These are phyloP conservation scores for Globisporangium lucens DNA, from an alignment of 352 stramenopile species.

Conservation along the genomic window DNA sequence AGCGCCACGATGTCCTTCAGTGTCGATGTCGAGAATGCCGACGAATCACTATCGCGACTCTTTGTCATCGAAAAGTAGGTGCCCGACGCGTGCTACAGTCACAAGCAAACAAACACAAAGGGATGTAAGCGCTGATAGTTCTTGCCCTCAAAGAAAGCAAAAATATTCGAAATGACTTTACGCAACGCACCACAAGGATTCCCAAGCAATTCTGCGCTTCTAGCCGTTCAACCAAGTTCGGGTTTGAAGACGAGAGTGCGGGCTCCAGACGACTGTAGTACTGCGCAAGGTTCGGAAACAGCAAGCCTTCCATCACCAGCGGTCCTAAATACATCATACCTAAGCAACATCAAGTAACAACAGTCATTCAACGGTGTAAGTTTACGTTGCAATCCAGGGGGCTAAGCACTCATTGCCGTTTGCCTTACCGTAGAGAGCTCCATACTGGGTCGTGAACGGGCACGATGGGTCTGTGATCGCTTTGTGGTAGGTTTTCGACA, in stretches of 20 bases:
- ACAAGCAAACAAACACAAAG: conserved; percentile 3
- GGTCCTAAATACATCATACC: conserved; percentile 89
- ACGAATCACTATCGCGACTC: conserved; percentile 25
- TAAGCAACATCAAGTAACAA: conserved; percentile 11
- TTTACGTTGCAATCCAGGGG: not conserved
- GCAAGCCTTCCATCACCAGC: conserved; percentile 90
- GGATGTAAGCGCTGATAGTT: not conserved
- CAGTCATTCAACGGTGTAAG: not conserved
- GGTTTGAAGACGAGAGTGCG: conserved; percentile 68
- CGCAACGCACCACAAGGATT: conserved; percentile 75
- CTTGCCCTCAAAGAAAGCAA: not conserved
- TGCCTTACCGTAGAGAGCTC: conserved; percentile 83
- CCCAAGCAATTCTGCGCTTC: conserved; percentile 85
- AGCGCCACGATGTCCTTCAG: conserved; percentile 53
- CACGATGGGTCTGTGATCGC: conserved; percentile 74
- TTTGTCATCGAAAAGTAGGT: conserved; percentile 79
- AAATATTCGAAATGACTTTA: not conserved
- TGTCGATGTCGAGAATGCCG: conserved; percentile 28
- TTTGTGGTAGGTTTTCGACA: conserved; percentile 90
- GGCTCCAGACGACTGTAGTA: conserved; percentile 88
- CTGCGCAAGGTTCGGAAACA: conserved; percentile 84
- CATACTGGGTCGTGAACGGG: conserved; percentile 89
- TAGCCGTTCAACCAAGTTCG: conserved; percentile 75
- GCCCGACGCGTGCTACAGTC: conserved; percentile 62
- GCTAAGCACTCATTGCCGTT: not conserved